Evolutionary conservation across 2,329 filamentous ascomycete genomes (phyloP).

Genomic region (Colletotrichum sp.): DNA sequence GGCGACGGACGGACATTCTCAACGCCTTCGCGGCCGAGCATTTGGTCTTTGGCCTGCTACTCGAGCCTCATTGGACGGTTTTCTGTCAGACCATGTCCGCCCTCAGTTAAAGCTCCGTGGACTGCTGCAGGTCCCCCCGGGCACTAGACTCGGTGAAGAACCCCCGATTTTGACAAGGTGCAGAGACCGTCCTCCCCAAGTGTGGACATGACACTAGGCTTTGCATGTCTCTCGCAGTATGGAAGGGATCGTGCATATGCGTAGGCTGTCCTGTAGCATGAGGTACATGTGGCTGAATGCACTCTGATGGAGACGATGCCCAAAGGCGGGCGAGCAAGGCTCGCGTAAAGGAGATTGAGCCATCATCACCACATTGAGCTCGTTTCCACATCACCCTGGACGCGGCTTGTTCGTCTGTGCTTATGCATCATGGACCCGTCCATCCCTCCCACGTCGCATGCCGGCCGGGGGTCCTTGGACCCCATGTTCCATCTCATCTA

Average conservation of each 20-base stretch:
- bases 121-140: neutral
- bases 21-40: neutral
- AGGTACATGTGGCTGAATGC: neutral
- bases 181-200: neutral
- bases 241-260: neutral
- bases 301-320: neutral
- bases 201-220: neutral
- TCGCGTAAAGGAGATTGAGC: neutral
- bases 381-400: neutral
- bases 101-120: neutral
- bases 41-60: neutral
- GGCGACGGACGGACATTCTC: neutral
- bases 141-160: constrained; percentile 1
- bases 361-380: neutral
- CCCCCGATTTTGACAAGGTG: neutral
- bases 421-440: constrained; percentile 2
- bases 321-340: neutral
- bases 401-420: constrained; percentile 1
- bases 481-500: neutral
- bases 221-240: neutral
- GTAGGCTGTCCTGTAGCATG: neutral
- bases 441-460: neutral
- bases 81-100: constrained; percentile 9
- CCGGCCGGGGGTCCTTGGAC: neutral
- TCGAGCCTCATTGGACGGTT: neutral